A percentile compares a stretch with the other conserved stretches of the same genome.
These are phyloP conservation scores for Hyaloscypha hepaticicola DNA, from an alignment of 495 filamentous ascomycete species.

Conservation along the genomic window DNA sequence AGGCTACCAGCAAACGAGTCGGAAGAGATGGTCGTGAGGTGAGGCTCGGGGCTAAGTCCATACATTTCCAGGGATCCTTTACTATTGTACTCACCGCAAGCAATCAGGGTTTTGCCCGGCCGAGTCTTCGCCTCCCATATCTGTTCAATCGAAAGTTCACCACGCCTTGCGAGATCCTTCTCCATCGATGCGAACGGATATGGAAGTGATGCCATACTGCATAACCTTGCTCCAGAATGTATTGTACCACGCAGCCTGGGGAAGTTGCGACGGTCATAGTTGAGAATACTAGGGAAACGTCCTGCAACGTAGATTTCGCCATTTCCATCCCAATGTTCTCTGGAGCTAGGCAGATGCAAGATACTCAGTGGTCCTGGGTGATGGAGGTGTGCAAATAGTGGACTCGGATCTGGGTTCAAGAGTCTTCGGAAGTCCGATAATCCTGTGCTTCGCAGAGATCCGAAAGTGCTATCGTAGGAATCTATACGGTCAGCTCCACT, in stretches of 20 bases:
- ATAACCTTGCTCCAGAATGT: slow-evolving; percentile 79
- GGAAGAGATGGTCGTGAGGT: slow-evolving; percentile 39
- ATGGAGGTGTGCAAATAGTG: slow-evolving; percentile 69
- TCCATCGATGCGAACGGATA: slow-evolving; percentile 59
- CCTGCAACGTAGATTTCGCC: slow-evolving; percentile 80
- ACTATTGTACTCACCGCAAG: slow-evolving; percentile 92
- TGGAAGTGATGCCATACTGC: slow-evolving; percentile 71
- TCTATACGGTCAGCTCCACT: slow-evolving; percentile 36
- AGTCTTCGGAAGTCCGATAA: slow-evolving; percentile 36
- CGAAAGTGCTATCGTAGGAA: slow-evolving; percentile 24
- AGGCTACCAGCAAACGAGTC: slow-evolving; percentile 36
- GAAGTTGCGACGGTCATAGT: slow-evolving; percentile 86
- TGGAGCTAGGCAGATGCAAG: slow-evolving; percentile 65
- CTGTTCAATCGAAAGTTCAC: slow-evolving; percentile 51
- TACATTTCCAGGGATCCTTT: slow-evolving; percentile 92
- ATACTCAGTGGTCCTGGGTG: slow-evolving; percentile 83
- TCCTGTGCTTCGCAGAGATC: slow-evolving; percentile 24
- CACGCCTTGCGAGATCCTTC: slow-evolving; percentile 52
- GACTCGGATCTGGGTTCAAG: slow-evolving; percentile 40
- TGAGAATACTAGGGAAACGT: slow-evolving; percentile 85
- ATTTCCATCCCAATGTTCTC: slow-evolving; percentile 47
- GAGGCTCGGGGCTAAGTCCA: slow-evolving; percentile 47
- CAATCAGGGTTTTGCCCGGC: slow-evolving; percentile 64
- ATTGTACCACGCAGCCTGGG: slow-evolving; percentile 74
- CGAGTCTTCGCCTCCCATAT: slow-evolving; percentile 48